Percentiles rank a stretch among this genome's conserved stretches.
Conservation (phyloP, 345 rosid species). For the Melaleuca alternifolia region DNA sequence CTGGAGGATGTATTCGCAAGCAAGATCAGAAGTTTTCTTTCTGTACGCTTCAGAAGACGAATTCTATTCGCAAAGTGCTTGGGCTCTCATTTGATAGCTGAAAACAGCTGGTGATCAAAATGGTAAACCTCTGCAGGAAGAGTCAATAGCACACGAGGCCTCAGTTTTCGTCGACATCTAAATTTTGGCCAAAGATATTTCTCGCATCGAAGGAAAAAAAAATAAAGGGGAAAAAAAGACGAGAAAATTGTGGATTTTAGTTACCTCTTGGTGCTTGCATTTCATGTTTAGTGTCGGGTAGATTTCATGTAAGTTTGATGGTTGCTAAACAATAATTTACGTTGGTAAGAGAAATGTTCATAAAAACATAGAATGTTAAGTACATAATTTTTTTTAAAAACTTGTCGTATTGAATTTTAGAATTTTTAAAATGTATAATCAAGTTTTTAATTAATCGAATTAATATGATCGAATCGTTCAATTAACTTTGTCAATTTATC, state of each 20-base stretch:
- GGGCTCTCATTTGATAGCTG: background rate
- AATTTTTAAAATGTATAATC: background rate
- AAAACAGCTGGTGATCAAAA: background rate
- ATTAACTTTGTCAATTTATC: fast-evolving
- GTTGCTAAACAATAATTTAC: fast-evolving
- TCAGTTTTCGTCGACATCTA: background rate
- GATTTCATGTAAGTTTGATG: background rate
- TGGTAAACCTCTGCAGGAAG: background rate
- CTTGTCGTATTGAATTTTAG: fast-evolving
- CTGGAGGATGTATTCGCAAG: background rate
- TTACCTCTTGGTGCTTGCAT: background rate
- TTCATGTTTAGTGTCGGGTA: background rate
- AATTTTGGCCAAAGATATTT: background rate
- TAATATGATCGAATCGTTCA: fast-evolving
- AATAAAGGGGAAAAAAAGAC: background rate
- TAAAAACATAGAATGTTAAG: background rate
- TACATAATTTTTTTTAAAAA: background rate
- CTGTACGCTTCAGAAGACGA: background rate
- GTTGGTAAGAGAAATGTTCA: background rate
- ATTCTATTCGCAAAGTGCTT: background rate
- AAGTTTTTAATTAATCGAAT: too few relatives aligned
- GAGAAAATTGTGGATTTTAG: background rate
- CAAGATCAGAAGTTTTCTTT: background rate
- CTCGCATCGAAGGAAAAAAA: background rate
- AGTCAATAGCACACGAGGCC: background rate